Evolutionary conservation across 2,329 filamentous ascomycete species (phyloP).

Genomic region (Aspergillus pseudoglaucus): DNA sequence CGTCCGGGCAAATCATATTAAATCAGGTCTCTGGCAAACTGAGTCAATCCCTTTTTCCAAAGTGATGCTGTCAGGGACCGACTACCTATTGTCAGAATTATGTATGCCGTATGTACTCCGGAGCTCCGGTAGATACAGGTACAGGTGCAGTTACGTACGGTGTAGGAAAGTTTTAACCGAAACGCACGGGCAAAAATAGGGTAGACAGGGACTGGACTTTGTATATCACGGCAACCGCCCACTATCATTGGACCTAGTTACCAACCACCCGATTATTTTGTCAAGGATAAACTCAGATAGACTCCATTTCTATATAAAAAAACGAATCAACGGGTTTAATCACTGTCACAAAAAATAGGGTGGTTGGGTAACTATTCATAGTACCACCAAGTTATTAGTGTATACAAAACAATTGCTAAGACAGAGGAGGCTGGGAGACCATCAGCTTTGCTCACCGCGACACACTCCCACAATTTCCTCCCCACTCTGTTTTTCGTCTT

Average conservation of each 20-base stretch:
- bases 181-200: too few relatives aligned
- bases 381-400: background rate
- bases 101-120: background rate
- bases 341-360: slow-evolving; percentile 23
- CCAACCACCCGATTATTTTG: too few relatives aligned
- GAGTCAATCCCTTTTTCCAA: background rate
- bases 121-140: background rate
- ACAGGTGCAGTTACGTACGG: background rate
- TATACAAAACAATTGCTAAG: background rate
- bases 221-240: too few relatives aligned
- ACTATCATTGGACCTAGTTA: too few relatives aligned
- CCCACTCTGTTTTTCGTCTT: slow-evolving; percentile 9
- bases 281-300: too few relatives aligned
- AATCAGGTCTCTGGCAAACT: background rate
- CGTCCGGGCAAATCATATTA: background rate
- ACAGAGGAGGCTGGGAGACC: slow-evolving; percentile 25
- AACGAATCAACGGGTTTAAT: background rate
- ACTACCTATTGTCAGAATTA: background rate
- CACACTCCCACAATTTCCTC: background rate
- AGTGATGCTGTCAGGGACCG: background rate
- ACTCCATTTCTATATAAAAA: background rate
- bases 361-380: slow-evolving; percentile 25
- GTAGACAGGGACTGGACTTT: too few relatives aligned
- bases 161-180: too few relatives aligned
- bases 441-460: background rate